Percentiles rank a stretch among this genome's conserved stretches.
These are phyloP conservation scores for Volvariella surrecta DNA, from an alignment of 1,284 basidiomycete species.

Conservation along the genomic window DNA sequence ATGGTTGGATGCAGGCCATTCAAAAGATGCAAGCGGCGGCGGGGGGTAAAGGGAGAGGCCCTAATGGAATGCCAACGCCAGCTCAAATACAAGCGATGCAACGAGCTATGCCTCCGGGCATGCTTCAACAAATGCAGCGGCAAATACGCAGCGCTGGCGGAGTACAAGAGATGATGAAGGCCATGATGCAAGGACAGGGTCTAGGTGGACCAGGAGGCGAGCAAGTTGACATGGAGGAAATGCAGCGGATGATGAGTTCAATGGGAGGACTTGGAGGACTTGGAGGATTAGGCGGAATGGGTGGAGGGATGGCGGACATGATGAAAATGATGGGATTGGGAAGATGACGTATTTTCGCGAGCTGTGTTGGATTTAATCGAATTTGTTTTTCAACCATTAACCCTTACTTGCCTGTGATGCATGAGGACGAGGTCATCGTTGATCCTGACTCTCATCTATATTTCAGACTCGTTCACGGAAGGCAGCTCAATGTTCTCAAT, in stretches of 20 bases:
- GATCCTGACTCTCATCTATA: slow-evolving; percentile 38
- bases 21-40: slow-evolving; percentile 86
- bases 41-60: slow-evolving; percentile 78
- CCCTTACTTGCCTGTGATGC: slow-evolving; percentile 4
- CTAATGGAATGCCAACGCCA: slow-evolving; percentile 81
- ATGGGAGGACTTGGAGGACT: slow-evolving; percentile 67
- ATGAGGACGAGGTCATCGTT: slow-evolving; percentile 9
- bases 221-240: slow-evolving; percentile 78
- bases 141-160: slow-evolving; percentile 78
- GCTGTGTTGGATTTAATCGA: too few species aligned
- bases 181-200: slow-evolving; percentile 82
- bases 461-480: slow-evolving; percentile 39
- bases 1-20: slow-evolving; percentile 84
- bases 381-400: background rate
- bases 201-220: slow-evolving; percentile 45
- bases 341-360: slow-evolving; percentile 15
- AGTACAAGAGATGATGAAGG: slow-evolving; percentile 95
- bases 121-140: slow-evolving; percentile 78
- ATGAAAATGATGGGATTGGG: slow-evolving; percentile 85
- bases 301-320: slow-evolving; percentile 67
- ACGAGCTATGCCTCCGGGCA: slow-evolving; percentile 84
- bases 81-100: slow-evolving; percentile 93
- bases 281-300: slow-evolving; percentile 53
- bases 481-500: slow-evolving; percentile 42
- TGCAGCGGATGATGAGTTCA: slow-evolving; percentile 84